These are phyloP conservation scores for Pseudogymnoascus sp. DNA, from an alignment of 2,329 filamentous ascomycete species.

Conservation along the genomic window DNA sequence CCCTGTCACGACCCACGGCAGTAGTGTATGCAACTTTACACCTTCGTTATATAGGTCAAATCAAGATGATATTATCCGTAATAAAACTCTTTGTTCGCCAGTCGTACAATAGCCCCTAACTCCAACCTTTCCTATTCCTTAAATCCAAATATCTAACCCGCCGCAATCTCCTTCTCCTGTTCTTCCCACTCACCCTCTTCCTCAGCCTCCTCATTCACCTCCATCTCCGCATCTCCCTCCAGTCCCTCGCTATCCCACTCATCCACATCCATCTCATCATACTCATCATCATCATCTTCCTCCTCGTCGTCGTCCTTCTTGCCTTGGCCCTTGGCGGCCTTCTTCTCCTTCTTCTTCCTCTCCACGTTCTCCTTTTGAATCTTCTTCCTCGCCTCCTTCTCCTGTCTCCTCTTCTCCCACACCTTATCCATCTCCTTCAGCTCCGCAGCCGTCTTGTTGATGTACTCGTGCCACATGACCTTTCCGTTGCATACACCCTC, in stretches of 20 bases:
- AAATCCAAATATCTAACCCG: not conserved
- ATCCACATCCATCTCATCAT: slow-evolving; percentile 39
- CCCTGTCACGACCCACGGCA: not conserved
- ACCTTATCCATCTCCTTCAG: slow-evolving; percentile 69
- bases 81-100: slow-evolving; percentile 1
- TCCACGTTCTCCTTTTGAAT: slow-evolving; percentile 88
- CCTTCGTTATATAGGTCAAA: not conserved
- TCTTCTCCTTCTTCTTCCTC: slow-evolving; percentile 63
- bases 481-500: slow-evolving; percentile 85
- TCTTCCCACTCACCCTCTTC: slow-evolving; percentile 27
- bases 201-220: slow-evolving; percentile 27
- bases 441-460: slow-evolving; percentile 75
- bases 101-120: not conserved
- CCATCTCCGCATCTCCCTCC: slow-evolving; percentile 27
- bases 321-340: slow-evolving; percentile 34
- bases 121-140: slow-evolving; percentile 1
- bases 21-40: not conserved
- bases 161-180: slow-evolving; percentile 24
- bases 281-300: slow-evolving; percentile 39
- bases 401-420: slow-evolving; percentile 69
- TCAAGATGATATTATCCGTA: not conserved
- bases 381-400: slow-evolving; percentile 74
- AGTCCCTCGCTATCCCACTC: slow-evolving; percentile 31
- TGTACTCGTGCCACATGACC: slow-evolving; percentile 95
- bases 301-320: slow-evolving; percentile 43